These are phyloP conservation scores for Tremellales sp. DNA, from an alignment of 1,284 basidiomycete genomes.

Conservation along the genomic window DNA sequence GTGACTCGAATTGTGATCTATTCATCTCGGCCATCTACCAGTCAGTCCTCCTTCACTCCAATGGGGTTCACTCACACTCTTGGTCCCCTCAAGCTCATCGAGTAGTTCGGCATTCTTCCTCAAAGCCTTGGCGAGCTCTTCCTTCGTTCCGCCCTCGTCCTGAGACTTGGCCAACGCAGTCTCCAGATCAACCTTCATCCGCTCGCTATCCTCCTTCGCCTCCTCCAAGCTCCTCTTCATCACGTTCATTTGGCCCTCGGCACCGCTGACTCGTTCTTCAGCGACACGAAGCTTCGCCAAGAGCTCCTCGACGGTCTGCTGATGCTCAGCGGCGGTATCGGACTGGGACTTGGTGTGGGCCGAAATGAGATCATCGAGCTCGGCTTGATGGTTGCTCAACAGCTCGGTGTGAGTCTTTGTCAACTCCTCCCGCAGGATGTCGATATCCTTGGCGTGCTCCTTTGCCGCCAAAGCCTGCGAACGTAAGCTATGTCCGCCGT, in stretches of 20 bases:
- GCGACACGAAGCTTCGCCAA: background rate
- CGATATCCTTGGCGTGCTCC: background rate
- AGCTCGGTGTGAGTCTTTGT: background rate
- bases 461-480: background rate
- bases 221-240: background rate
- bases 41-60: background rate
- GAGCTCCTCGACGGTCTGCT: background rate
- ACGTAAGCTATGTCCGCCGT: background rate
- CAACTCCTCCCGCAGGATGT: background rate
- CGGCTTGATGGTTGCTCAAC: background rate
- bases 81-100: background rate
- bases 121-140: background rate
- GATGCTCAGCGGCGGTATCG: background rate
- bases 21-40: background rate
- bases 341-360: background rate
- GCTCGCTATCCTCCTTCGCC: background rate
- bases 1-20: background rate
- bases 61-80: background rate
- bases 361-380: background rate
- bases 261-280: background rate
- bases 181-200: background rate
- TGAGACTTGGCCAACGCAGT: background rate
- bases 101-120: background rate
- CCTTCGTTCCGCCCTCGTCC: background rate
- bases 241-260: background rate